phyloP scores from a whole-genome alignment of 192 early-diverging fungal genomes.

The Backusella tarrabulga region DNA sequence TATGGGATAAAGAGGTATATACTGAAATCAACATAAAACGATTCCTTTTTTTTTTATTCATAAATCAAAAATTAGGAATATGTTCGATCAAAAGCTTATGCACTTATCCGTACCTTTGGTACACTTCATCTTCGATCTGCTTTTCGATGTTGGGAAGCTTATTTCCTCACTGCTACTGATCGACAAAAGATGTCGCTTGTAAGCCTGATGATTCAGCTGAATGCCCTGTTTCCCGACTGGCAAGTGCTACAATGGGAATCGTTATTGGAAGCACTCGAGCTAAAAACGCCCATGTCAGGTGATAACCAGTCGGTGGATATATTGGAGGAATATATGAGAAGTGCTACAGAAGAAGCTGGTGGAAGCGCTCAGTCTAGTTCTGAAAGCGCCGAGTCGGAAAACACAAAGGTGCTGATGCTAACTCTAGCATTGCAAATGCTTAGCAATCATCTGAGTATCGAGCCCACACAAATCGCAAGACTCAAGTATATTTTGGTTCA shows the following conservation, averaged over 20 bases:
- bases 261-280: conserved; percentile 28
- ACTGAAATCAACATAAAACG: background rate
- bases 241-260: conserved; percentile 43
- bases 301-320: conserved; percentile 13
- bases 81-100: conserved; percentile 51
- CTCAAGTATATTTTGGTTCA: conserved; percentile 49
- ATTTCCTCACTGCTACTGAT: conserved; percentile 42
- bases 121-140: conserved; percentile 46
- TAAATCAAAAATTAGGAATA: conserved; percentile 35
- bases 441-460: conserved; percentile 46
- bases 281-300: background rate
- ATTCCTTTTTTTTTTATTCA: background rate
- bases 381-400: conserved; percentile 32
- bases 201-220: conserved; percentile 53
- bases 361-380: background rate
- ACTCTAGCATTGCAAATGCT: conserved; percentile 58
- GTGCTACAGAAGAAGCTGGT: background rate
- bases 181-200: conserved; percentile 37
- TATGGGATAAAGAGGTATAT: conserved; percentile 56
- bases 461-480: conserved; percentile 41
- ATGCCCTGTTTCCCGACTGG: conserved; percentile 56
- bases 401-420: conserved; percentile 41
- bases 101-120: conserved; percentile 46
- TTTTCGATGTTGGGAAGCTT: conserved; percentile 56
- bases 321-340: conserved; percentile 30